Evolutionary conservation across 2,329 filamentous ascomycete genomes (phyloP).

Genomic region (Bipolaris cookei): DNA sequence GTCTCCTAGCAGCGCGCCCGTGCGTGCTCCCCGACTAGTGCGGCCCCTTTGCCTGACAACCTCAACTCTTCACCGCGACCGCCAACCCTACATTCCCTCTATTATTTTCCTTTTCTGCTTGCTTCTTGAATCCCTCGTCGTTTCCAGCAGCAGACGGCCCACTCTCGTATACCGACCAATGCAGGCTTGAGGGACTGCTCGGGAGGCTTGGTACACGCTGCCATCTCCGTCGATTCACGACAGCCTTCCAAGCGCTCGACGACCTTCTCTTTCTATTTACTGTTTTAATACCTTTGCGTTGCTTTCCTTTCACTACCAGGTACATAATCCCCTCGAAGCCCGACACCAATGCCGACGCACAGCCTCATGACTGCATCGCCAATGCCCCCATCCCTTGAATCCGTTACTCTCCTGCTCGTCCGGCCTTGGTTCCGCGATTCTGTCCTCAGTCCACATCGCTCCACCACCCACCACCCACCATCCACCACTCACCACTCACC

Average conservation of each 20-base stretch:
- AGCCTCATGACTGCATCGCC: constrained; percentile 7
- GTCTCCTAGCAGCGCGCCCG: constrained; percentile 18
- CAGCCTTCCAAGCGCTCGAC: constrained; percentile 45
- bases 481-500: constrained; percentile 10
- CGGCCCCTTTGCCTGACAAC: constrained; percentile 30
- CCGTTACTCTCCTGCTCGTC: constrained; percentile 20
- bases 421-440: constrained; percentile 19
- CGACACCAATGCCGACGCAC: constrained; percentile 22
- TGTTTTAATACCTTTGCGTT: constrained; percentile 47
- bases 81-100: constrained; percentile 38
- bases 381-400: constrained; percentile 24
- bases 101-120: constrained; percentile 45
- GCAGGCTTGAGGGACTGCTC: constrained; percentile 47
- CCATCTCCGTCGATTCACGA: constrained; percentile 49
- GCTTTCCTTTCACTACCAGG: constrained; percentile 36
- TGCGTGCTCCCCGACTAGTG: constrained; percentile 24
- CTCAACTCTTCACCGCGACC: constrained; percentile 34
- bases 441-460: constrained; percentile 16
- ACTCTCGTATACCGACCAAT: constrained; percentile 42
- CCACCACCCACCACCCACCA: constrained; percentile 10
- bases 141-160: constrained; percentile 31
- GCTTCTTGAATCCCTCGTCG: constrained; percentile 35
- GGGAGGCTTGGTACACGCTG: constrained; percentile 51
- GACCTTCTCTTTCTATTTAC: constrained; percentile 43
- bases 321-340: constrained; percentile 33